Evolutionary conservation across 179 eudicot genomes (phyloP).

Genomic region (Gypsophila paniculata): DNA sequence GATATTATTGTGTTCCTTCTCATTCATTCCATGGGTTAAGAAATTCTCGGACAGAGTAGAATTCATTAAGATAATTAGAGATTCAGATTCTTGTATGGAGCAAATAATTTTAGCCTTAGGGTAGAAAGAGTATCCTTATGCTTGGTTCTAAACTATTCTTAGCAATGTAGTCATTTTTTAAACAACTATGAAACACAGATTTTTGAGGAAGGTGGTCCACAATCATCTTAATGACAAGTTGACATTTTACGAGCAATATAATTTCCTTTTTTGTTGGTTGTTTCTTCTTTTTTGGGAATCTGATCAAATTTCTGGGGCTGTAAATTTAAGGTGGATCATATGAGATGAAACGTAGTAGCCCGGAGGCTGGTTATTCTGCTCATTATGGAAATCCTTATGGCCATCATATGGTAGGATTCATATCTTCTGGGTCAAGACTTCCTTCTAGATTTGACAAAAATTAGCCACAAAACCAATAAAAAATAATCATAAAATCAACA

Average conservation of each 20-base stretch:
- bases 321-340: slow-evolving; percentile 64
- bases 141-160: not conserved
- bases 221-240: not conserved
- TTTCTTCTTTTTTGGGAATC: slow-evolving; percentile 6
- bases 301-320: slow-evolving; percentile 23
- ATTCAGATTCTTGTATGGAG: not conserved
- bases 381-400: slow-evolving; percentile 77
- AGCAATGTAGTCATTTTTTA: not conserved
- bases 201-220: slow-evolving; percentile 5
- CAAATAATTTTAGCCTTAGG: not conserved
- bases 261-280: not conserved
- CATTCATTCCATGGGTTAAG: not conserved
- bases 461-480: too few relatives aligned
- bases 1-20: not conserved
- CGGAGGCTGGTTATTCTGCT: slow-evolving; percentile 54
- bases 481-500: too few relatives aligned
- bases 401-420: slow-evolving; percentile 54
- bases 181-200: not conserved
- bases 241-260: not conserved
- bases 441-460: too few relatives aligned
- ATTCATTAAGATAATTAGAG: slow-evolving; percentile 1
- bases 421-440: slow-evolving; percentile 12
- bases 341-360: slow-evolving; percentile 55
- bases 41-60: not conserved
- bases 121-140: not conserved